Evolutionary conservation across 139 green algal species (phyloP), one percentile per base, ranked within the genome.

Genomic region (Chlorella sorokiniana): DNA sequence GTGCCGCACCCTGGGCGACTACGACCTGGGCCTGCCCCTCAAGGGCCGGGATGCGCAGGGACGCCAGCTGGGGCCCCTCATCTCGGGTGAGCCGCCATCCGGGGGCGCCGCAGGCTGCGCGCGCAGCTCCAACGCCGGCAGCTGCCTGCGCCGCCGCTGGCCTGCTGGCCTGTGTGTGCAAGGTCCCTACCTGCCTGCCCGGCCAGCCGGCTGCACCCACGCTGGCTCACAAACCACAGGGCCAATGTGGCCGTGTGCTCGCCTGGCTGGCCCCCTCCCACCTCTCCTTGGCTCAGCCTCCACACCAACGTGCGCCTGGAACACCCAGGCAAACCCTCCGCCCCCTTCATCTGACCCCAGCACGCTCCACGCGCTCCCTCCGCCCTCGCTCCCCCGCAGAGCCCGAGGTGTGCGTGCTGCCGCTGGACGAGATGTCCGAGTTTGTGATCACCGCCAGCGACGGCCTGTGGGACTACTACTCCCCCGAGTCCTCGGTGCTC

Each of bases 381-480:
- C 35, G 8, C 14, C 20, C 10, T 29, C 4, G 31, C 31, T n/a
- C 64, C 33, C 35, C 33, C 45, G 35, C 64, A 71, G 31, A 71
- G 33, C 64, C 64, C 69, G 44, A 67, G 20, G 42, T 71, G 42
- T 51, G 73, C 41, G 44, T 72, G 40, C 41, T 59, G n/a, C 37
- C 79, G 18, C 38, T 84, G 16, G 79, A 84, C 41, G 69, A 71
- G n/a, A 51, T 59, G 37, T 52, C 76, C 9, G 84, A 88, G 45
- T 88, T 88, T 65, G 52, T 88, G 20, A 76, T 88, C 25, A 56
- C 54, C 14, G 84, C 79, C 45, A 81, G 71, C n/a, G 83, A 88
- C 25, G 84, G 83, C 44, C 73, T 88, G 42, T 88, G 84, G 84
- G 84, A 88, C 78, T 88, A 88, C 74, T 88, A 83, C 41, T 63